Conservation (phyloP, 139 green algal species). For the Chlamydomonas sphaeroides region DNA sequence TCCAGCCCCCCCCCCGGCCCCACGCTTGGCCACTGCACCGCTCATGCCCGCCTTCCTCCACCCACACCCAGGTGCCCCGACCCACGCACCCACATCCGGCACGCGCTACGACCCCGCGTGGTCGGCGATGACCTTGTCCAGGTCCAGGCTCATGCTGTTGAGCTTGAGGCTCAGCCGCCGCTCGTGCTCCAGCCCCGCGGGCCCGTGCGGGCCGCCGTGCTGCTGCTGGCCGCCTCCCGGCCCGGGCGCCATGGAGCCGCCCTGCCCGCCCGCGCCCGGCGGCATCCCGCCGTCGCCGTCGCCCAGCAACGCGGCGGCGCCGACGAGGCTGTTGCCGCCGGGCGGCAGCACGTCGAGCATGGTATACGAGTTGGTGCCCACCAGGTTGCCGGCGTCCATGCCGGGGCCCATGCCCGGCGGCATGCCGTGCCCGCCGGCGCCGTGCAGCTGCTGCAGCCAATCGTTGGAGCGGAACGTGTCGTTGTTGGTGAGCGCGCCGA, state of each 20-base stretch:
- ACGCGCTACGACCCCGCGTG: neutral
- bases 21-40: too few species aligned
- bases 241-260: neutral
- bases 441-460: conserved; percentile 27
- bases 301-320: too few species aligned
- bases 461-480: conserved; percentile 36
- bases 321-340: neutral
- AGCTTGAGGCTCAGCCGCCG: conserved; percentile 23
- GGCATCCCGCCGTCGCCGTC: too few species aligned
- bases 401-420: neutral
- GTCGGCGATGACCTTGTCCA: conserved; percentile 18
- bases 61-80: too few species aligned
- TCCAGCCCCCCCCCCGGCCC: too few species aligned
- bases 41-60: too few species aligned
- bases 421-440: neutral
- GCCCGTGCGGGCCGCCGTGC: neutral
- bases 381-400: neutral
- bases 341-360: conserved; percentile 17
- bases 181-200: neutral
- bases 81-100: too few species aligned
- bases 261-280: neutral
- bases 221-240: neutral
- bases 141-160: conserved; percentile 27
- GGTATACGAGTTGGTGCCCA: conserved; percentile 17
- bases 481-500: neutral